A percentile compares a stretch with the other conserved stretches of the same genome.
These are phyloP conservation scores for Leptodermis oblonga DNA, from an alignment of 257 asterid genomes.

Conservation along the genomic window DNA sequence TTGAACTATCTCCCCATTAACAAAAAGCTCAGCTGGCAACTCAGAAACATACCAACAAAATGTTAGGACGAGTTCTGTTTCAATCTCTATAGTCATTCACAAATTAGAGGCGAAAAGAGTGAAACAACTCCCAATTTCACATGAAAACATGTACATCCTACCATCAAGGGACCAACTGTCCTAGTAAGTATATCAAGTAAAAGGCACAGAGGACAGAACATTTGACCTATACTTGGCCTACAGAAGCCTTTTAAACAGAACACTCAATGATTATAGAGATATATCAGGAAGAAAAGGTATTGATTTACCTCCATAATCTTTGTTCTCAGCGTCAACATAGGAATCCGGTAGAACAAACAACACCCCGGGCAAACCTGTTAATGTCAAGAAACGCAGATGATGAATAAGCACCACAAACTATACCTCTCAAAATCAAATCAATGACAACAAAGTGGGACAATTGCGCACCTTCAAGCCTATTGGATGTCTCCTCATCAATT, in stretches of 20 bases:
- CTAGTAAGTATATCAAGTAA: no score
- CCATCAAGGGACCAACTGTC: no score
- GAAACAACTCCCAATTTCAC: no score
- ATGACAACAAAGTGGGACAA: not conserved
- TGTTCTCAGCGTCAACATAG: conserved; percentile 96
- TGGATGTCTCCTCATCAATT: conserved; percentile 92
- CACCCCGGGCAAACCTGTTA: conserved; percentile 86
- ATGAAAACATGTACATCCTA: not conserved
- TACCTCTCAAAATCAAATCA: not conserved
- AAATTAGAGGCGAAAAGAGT: no score
- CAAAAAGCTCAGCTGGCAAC: conserved; percentile 72
- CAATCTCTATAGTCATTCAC: not conserved
- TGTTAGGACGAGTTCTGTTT: not conserved
- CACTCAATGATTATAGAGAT: not conserved
- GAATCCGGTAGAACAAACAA: conserved; percentile 96
- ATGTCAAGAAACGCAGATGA: not conserved
- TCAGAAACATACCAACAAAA: not conserved
- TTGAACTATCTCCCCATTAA: conserved; percentile 87
- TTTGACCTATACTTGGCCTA: no score
- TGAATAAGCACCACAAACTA: not conserved
- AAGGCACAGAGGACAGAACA: no score
- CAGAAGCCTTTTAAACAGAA: not conserved
- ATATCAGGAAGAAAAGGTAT: not conserved
- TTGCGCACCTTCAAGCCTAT: conserved; percentile 86
- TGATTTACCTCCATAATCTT: conserved; percentile 84